phyloP scores from a whole-genome alignment of 2,329 filamentous ascomycete species.

The Cladosporium oxysporum region DNA sequence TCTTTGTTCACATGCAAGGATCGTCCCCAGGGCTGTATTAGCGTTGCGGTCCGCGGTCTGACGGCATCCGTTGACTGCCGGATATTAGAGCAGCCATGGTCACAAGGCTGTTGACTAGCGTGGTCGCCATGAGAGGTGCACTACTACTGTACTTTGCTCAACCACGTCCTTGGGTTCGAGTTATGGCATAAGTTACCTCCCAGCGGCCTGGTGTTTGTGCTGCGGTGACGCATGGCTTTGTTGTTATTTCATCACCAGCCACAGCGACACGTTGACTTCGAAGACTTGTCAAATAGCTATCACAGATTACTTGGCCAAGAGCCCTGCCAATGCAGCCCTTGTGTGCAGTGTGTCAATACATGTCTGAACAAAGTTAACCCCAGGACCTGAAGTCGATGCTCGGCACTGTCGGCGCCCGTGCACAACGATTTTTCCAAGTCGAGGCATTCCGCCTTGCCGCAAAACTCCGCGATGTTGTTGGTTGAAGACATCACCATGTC shows the following conservation, averaged over 20 bases:
- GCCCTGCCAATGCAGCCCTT: background rate
- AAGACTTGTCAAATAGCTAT: background rate
- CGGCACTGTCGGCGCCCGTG: background rate
- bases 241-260: background rate
- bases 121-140: background rate
- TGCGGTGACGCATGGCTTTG: background rate
- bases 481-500: background rate
- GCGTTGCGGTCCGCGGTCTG: slow-evolving; percentile 4
- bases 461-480: background rate
- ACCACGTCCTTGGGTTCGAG: background rate
- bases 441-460: background rate
- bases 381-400: background rate
- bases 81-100: background rate
- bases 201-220: background rate
- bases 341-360: background rate
- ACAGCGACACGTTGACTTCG: background rate
- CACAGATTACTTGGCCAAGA: background rate
- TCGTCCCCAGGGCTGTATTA: slow-evolving; percentile 2
- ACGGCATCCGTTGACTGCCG: slow-evolving; percentile 11
- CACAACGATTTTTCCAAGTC: background rate
- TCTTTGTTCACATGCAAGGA: slow-evolving; percentile 14
- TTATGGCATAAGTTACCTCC: background rate
- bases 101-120: slow-evolving; percentile 17
- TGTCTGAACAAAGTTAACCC: background rate
- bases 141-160: too few species aligned